Base-by-base conservation (phyloP, 2,329 filamentous ascomycete species). In the Chaetomiaceae sp. region DNA sequence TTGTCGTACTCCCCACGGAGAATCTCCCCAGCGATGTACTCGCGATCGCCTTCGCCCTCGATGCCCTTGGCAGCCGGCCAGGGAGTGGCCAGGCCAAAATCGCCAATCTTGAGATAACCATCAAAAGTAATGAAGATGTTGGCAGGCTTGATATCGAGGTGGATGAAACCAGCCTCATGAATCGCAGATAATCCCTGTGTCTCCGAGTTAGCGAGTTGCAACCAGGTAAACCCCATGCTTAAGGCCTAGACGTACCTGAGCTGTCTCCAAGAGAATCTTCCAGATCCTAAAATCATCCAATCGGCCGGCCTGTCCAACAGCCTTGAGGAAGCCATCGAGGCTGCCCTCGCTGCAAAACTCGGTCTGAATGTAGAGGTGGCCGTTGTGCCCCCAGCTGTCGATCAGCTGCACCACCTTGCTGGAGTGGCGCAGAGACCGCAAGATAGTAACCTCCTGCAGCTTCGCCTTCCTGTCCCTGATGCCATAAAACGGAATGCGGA, bases 221-320 rank as follows among this genome's bases (percentile, higher is more conserved):
- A 50, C n/a, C 33, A 12, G 8, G 17, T 6, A 35, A 25, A 33
- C 5, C 10, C 7, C 37, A 30, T 33, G 8, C n/a, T 10, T 31
- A 17, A 6, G 25, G 30, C 17, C 21, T 34, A 2, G 40, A 75
- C 86, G 71, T 80, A 93, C 89, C 75, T 86, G 73, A 62, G 85
- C 80, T 53, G 96, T 70, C 67, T 99, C 93, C 37, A 96, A 79
- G 61, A 97, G 73, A 51, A 97, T 92, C 73, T 99, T 99, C 89
- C 93, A 99, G 68, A 97, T 96, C 55, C 93, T 82, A 71, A 99
- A 99, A 67, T 97, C 93, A 68, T 99, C 93, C 58, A 99, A 72
- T 60, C 92, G 82, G 41, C 89, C 91, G 65, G 87, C 89, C 55
- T 85, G 78, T 20, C 93, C 93, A 54, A 89, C 82, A 51, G 86